Evolutionary conservation across 2,329 filamentous ascomycete species (phyloP), one percentile per base, ranked within the genome.

Genomic region (Aspergillus flavus): DNA sequence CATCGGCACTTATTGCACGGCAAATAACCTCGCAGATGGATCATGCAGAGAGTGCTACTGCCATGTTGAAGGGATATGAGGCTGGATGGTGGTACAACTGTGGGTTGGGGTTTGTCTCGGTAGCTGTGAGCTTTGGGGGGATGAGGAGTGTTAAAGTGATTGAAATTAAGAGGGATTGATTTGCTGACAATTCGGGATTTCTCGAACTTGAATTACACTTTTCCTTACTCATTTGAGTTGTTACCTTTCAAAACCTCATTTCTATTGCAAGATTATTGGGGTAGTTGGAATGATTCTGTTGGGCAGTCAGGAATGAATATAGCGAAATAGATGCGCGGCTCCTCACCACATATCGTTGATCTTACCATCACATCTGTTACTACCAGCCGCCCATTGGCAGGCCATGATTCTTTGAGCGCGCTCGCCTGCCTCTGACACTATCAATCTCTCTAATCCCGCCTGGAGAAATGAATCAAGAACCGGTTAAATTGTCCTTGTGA

Each of bases 31-130:
- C 6, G 3, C 3, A 36, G 30, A 5, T 21, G 4, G 1, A 28
- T 6, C 7, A 58, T 28, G 12, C 5, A n/a, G 9, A 41, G 7
- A 45, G n/a, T 4, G 28, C 6, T 2, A 23, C 21, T 14, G 26
- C 2, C 3, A 3, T 60, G 39, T 19, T 48, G 34, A 7, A 14
- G 7, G 28, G 28, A 12, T 60, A 60, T n/a, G 32, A n/a, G 12
- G 26, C 34, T 1, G 36, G 26, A n/a, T 60, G 48, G 36, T 60
- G 28, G 58, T 55, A 54, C 45, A 32, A 54, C 12, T 56, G 21
- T 45, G 34, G 26, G 16, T 5, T 60, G 6, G 16, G 26, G 9
- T 45, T 34, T 46, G 2, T 28, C 32, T 32, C 50, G 5, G 23
- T 60, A 36, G 50, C 10, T 4, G 48, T 55, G 2, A 56, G 50